Evolutionary conservation across 805 yeast species (phyloP), one percentile per base, ranked within the genome.

Genomic region (Kodamaea hsintzibuensis): DNA sequence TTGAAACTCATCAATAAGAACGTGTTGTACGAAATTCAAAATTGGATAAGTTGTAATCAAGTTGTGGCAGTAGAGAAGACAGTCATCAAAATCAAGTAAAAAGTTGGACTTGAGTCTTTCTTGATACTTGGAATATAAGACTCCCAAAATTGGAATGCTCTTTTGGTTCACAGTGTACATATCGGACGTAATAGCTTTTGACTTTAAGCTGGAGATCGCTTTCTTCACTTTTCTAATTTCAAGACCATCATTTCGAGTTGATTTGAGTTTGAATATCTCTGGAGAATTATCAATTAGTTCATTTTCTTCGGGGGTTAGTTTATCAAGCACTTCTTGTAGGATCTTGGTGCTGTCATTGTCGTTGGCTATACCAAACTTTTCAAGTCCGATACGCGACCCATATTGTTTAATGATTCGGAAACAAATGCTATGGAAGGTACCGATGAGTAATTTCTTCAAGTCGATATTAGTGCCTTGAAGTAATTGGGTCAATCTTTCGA

Each of bases 1-100:
- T 71, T 93, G 98, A 62, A 91, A 93, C 69, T 93, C 99, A 70
- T 93, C 99, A 6, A 95, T 90, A 16, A 93, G 73, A 0, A 91
- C 91, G 62, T 91, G 95, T 57, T 82, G 73, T 2, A 88, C 69
- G 49, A 73, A 69, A 2, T 74, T 73, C 25, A 85, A 69, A 25
- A 83, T 79, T 0, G 80, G 72, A 35, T 79, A 78, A 30, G 67
- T 58, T 0, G 70, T 56, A 12, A 92, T 64, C 9, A 92, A 71
- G 13, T 72, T 68, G 55, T 75, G 72, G 18, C 91, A 79, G 43
- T 73, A 68, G 43, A 89, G 62, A 30, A 95, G 72, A 51, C 95
- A 76, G 64, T 91, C 97, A 65, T 93, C 98, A 68, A 91, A 93
- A 68, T 92, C 98, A 12, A 89, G 64, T 16, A 82, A 65, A 45